Conservation (phyloP, 768 basidiomycete species). For the Tulasnella sp. region DNA sequence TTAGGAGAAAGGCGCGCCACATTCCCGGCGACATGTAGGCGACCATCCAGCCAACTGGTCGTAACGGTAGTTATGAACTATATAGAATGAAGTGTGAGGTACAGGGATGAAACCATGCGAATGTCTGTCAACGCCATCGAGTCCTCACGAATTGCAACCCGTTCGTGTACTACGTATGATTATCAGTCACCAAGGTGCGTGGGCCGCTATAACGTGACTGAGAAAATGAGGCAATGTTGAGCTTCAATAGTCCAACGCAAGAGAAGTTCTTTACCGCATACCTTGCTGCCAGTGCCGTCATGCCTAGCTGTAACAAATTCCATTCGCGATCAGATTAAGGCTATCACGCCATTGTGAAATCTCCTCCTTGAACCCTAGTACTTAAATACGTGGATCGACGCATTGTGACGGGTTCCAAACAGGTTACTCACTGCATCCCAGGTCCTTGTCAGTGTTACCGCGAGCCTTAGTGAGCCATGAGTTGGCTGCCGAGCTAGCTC, state of each 20-base stretch:
- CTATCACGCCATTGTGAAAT: conserved; percentile 63
- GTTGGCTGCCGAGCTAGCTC: too few relatives aligned
- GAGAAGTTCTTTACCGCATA: neutral
- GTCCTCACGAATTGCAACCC: conserved; percentile 78
- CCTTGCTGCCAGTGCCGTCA: conserved; percentile 83
- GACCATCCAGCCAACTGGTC: conserved; percentile 85
- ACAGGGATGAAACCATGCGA: too few relatives aligned
- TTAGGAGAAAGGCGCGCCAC: neutral
- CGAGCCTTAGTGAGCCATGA: too few relatives aligned
- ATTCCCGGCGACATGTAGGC: conserved; percentile 41
- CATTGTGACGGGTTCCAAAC: neutral
- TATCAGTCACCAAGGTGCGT: too few relatives aligned
- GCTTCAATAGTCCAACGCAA: neutral
- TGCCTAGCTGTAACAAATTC: conserved; percentile 67
- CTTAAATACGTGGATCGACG: conserved; percentile 59
- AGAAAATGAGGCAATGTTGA: conserved; percentile 26
- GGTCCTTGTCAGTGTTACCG: conserved; percentile 71
- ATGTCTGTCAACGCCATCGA: too few relatives aligned
- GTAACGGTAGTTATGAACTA: conserved; percentile 88
- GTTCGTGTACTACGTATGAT: conserved; percentile 84
- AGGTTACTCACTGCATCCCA: conserved; percentile 61
- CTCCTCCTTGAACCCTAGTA: conserved; percentile 99
- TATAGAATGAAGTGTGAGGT: conserved; percentile 48
- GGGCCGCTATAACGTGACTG: conserved; percentile 61
- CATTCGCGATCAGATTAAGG: too few relatives aligned